Conservation (phyloP, 2,329 filamentous ascomycete genomes). For the Trichoderma aggressivum region DNA sequence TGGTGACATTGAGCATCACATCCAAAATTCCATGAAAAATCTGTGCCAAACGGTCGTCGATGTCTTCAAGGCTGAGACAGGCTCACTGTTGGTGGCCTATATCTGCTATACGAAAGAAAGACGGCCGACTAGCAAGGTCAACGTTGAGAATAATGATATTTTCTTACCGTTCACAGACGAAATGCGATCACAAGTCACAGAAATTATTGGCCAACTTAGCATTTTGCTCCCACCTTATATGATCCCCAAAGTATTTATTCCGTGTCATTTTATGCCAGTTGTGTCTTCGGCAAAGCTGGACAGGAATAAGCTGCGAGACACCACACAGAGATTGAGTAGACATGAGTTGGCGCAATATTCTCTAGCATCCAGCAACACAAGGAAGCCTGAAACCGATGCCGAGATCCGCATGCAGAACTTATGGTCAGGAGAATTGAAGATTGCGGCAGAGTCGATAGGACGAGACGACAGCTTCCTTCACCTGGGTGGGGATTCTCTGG, state of each 20-base stretch:
- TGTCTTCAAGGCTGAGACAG: background rate
- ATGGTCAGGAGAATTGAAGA: conserved; percentile 7
- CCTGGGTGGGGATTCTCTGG: conserved; percentile 29
- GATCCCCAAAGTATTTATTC: conserved; percentile 3
- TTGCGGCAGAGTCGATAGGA: conserved; percentile 27
- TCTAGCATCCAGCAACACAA: background rate
- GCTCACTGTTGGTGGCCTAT: background rate
- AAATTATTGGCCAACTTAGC: background rate
- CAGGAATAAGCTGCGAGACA: background rate
- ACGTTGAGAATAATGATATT: background rate
- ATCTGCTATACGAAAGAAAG: conserved; percentile 7
- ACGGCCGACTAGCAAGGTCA: background rate
- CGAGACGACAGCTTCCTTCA: conserved; percentile 27
- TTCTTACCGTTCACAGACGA: conserved; percentile 15
- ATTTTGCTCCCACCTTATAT: conserved; percentile 1
- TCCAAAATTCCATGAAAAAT: background rate
- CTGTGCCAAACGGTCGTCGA: background rate
- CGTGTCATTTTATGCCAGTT: background rate
- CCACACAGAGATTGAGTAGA: background rate
- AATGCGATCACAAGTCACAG: conserved; percentile 9
- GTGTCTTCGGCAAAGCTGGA: conserved; percentile 3
- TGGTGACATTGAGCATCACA: conserved; percentile 14
- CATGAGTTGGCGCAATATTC: background rate
- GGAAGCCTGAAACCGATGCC: background rate
- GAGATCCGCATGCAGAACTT: conserved; percentile 10